Conservation (phyloP, 805 yeast genomes). For the Ogataea thermomethanolica region DNA sequence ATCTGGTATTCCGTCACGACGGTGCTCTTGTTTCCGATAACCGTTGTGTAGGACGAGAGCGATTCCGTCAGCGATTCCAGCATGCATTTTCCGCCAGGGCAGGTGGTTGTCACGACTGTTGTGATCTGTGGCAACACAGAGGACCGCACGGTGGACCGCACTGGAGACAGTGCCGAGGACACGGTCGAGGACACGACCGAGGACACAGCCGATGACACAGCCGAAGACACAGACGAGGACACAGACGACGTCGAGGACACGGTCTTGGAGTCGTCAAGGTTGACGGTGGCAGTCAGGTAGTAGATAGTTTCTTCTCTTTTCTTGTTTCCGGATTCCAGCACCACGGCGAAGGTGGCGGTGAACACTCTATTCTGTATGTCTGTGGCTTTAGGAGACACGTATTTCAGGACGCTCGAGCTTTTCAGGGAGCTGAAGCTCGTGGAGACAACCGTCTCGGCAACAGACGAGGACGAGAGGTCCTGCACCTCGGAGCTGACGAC, state of each 20-base stretch:
- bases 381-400: conserved; percentile 14
- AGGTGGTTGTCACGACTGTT: conserved; percentile 12
- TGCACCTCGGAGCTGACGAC: conserved; percentile 7
- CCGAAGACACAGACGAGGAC: too few species aligned
- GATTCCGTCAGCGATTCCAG: conserved; percentile 13
- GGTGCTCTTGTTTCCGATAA: conserved; percentile 35
- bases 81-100: conserved; percentile 14
- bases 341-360: conserved; percentile 23
- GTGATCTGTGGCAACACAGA: conserved; percentile 5
- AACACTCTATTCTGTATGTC: conserved; percentile 22
- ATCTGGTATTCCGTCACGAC: conserved; percentile 40
- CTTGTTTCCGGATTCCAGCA: conserved; percentile 5
- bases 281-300: conserved; percentile 20
- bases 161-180: too few species aligned
- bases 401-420: conserved; percentile 10
- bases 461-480: conserved; percentile 13
- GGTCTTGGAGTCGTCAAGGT: conserved; percentile 1
- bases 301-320: conserved; percentile 21
- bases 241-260: too few species aligned
- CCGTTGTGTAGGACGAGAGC: conserved; percentile 28
- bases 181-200: too few species aligned
- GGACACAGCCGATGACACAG: too few species aligned
- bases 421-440: conserved; percentile 7
- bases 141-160: too few species aligned
- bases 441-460: conserved; percentile 13